phyloP scores from a whole-genome alignment of 139 green algal species.

The Mesotaenium endlicherianum region DNA sequence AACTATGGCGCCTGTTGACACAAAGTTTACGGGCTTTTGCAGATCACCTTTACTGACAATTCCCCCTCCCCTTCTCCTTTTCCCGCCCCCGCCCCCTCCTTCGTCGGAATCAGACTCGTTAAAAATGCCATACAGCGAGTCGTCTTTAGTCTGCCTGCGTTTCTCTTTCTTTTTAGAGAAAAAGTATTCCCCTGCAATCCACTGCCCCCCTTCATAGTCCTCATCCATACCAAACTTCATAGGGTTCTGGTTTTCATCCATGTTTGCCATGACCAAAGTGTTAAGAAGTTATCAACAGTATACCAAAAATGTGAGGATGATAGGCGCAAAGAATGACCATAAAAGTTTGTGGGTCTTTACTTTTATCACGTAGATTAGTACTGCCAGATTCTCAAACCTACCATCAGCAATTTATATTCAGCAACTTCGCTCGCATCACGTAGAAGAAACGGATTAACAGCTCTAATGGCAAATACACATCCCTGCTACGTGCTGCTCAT shows the following conservation, averaged over 20 bases:
- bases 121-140: constrained; percentile 86
- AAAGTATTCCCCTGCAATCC: constrained; percentile 83
- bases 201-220: constrained; percentile 80
- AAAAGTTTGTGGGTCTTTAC: no score
- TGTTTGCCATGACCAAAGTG: no score
- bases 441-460: no score
- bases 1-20: constrained; percentile 64
- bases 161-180: constrained; percentile 66
- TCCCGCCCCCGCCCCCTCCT: constrained; percentile 27
- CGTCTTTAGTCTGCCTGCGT: constrained; percentile 76
- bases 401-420: no score
- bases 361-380: no score
- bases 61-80: constrained; percentile 30
- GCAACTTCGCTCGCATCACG: no score
- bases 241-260: constrained; percentile 67
- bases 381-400: no score
- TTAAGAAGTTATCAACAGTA: no score
- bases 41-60: constrained; percentile 58
- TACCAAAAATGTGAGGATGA: no score
- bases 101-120: constrained; percentile 46
- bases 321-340: no score
- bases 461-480: no score
- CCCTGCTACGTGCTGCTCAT: no score
- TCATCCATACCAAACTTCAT: constrained; percentile 70
- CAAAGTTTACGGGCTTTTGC: constrained; percentile 77